These are phyloP conservation scores for Musa schizocarpa DNA, from an alignment of 176 grass and related monocot genomes.

Conservation along the genomic window DNA sequence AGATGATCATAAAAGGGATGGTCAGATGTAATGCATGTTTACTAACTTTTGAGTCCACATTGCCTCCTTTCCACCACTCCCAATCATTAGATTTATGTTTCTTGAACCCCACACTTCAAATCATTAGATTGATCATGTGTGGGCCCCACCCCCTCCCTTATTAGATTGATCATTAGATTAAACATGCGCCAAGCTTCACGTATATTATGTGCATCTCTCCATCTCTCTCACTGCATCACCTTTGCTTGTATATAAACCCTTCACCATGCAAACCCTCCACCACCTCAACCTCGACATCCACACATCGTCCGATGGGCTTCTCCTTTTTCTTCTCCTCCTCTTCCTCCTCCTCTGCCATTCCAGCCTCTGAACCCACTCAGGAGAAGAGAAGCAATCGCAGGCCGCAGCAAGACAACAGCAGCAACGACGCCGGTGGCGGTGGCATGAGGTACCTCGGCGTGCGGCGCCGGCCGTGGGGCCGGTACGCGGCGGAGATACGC, in stretches of 20 bases:
- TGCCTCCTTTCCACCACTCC: neutral
- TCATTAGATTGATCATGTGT: constrained; percentile 3
- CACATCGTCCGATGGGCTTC: constrained; percentile 42
- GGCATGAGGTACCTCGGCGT: constrained; percentile 73
- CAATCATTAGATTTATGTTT: too few species aligned
- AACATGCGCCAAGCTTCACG: too few species aligned
- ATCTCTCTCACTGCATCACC: neutral
- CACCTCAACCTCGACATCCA: neutral
- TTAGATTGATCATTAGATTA: too few species aligned
- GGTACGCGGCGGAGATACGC: constrained; percentile 97
- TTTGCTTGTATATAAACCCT: constrained; percentile 19
- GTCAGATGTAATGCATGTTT: constrained; percentile 12
- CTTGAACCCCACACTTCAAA: too few species aligned
- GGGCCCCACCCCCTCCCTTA: neutral
- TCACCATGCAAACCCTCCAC: constrained; percentile 7
- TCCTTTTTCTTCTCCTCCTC: constrained; percentile 62
- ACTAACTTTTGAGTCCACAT: constrained; percentile 9
- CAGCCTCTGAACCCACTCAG: constrained; percentile 26
- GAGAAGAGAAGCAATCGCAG: constrained; percentile 53
- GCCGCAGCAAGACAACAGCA: neutral
- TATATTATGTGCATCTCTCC: too few species aligned
- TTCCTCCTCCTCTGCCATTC: constrained; percentile 23
- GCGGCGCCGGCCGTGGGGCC: constrained; percentile 74
- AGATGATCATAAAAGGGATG: neutral
- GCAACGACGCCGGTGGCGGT: neutral